Percentiles rank a stretch among this genome's conserved stretches.
These are phyloP conservation scores for Pythium biforme DNA, from an alignment of 352 stramenopile genomes.

Conservation along the genomic window DNA sequence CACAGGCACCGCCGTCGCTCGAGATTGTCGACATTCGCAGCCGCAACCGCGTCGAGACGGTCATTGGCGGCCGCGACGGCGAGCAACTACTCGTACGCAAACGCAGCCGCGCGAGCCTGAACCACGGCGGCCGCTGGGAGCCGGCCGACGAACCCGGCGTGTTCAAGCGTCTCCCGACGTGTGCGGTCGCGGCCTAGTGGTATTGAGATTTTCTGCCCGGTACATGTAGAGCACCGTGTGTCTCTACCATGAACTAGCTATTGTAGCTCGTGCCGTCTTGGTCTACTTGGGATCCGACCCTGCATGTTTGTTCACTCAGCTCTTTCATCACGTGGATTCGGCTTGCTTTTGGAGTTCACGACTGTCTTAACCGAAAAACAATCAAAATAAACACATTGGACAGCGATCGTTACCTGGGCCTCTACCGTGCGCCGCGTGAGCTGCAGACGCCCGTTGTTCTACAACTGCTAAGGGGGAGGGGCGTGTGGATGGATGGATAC, in stretches of 20 bases:
- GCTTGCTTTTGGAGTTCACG: too few species aligned
- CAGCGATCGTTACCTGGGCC: background rate
- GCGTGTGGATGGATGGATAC: too few species aligned
- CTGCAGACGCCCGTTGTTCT: too few species aligned
- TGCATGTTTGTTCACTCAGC: background rate
- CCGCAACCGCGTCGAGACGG: constrained; percentile 68
- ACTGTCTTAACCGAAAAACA: background rate
- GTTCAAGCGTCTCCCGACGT: constrained; percentile 61
- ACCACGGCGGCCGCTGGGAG: constrained; percentile 67
- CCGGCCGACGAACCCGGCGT: constrained; percentile 65
- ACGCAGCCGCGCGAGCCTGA: constrained; percentile 46
- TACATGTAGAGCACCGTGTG: constrained; percentile 9
- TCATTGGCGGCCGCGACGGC: constrained; percentile 73
- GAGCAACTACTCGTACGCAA: constrained; percentile 78
- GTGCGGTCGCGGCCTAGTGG: constrained; percentile 56
- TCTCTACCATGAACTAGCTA: too few species aligned
- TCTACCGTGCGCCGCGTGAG: too few species aligned
- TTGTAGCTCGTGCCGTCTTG: too few species aligned
- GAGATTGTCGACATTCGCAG: constrained; percentile 76
- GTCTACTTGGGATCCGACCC: too few species aligned
- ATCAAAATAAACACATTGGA: background rate
- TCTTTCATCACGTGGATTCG: background rate
- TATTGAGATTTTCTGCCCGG: background rate
- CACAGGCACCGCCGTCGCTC: constrained; percentile 55
- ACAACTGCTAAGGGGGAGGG: too few species aligned